Base-by-base conservation (phyloP, 371 early-diverging fungal species). In the Apophysomyces trapeziformis region DNA sequence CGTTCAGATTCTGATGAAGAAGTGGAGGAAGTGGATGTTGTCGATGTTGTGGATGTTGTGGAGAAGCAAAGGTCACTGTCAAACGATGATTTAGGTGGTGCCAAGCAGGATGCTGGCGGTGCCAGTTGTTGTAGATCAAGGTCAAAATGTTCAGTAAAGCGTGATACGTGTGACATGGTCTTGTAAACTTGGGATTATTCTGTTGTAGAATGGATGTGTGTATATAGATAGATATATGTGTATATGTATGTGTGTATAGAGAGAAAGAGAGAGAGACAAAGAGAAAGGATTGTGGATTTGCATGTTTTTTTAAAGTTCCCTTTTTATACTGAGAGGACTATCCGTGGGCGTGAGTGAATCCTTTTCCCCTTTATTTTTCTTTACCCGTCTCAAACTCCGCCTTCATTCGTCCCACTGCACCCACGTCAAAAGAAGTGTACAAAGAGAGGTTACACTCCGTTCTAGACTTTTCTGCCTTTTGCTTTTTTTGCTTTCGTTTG, bases 371-470 rank as follows among this genome's bases (percentile, higher is more conserved):
- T 21, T 21, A n/a, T 1, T 21, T 21, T 26, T 26, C 32, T 26
- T 26, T 26, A 26, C 32, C 32, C 32, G 32, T 26, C 32, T 50
- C 21, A 21, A 21, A 18, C 54, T 50, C 54, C 54, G 54, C 16
- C 21, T 18, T 18, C 8, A 50, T 50, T 21, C 8, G 54, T 50
- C 54, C 54, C 21, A 50, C 54, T 50, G 54, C 21, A 50, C 54
- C 54, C 54, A 50, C 54, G 54, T 50, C 54, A 50, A 50, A 50
- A 50, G 21, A 50, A 9, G 54, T 21, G 54, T 50, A 50, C 54
- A 50, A 21, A 50, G 18, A 26, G 18, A 18, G 16, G 54, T 50
- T 50, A 50, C 54, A 50, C 54, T 50, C 21, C 21, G 54, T 50
- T 50, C 54, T 50, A 21, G 54, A 50, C 41, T 41, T 13, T 41